Base-by-base conservation (phyloP, 2,329 filamentous ascomycete species). In the Nigrospora osmanthi region DNA sequence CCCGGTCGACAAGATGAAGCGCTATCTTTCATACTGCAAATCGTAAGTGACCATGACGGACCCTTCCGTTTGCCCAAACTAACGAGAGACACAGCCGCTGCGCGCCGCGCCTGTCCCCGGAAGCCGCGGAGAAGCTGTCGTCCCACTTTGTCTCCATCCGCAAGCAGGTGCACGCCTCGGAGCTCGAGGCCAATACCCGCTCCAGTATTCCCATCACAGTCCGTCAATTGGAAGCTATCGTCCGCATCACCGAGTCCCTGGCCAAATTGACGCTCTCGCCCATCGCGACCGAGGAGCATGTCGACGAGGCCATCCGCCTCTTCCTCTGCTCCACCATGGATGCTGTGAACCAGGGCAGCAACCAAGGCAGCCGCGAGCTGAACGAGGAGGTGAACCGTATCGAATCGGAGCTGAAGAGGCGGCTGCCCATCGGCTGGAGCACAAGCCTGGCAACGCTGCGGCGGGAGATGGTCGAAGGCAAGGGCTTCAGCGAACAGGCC, bases 251-350 rank as follows among this genome's bases (percentile, higher is more conserved):
- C 3, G 93, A 98, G 64, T 89, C 93, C 0, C 79, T 98, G 2
- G 93, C 93, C 46, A 98, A 98, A 65, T 73, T 98, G 37, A 83
- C 85, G 0, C 78, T 98, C 10, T 88, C 86, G 0, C 84, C 90
- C 4, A 76, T 96, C 36, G 93, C 91, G 2, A 90, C 86, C 0
- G 91, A 96, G 64, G 75, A 81, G 39, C 93, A 98, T 59, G 93
- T 98, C 43, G 91, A 98, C 59, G 93, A 98, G 69, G 93, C 93
- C 3, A 98, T 98, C 57, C 85, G 93, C 0, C 78, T 98, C 14
- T 98, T 98, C 82, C 72, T 98, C 30, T 93, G 90, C 52, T 90
- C 85, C 4, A 98, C 93, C 46, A 97, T 98, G 93, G 91, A 98
- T 59, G 93, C 93, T 9, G 89, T 97, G 46, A 91, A 88, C 48